Evolutionary conservation across 1,284 basidiomycete species (phyloP).

Genomic region (Rhodotorula sp.): DNA sequence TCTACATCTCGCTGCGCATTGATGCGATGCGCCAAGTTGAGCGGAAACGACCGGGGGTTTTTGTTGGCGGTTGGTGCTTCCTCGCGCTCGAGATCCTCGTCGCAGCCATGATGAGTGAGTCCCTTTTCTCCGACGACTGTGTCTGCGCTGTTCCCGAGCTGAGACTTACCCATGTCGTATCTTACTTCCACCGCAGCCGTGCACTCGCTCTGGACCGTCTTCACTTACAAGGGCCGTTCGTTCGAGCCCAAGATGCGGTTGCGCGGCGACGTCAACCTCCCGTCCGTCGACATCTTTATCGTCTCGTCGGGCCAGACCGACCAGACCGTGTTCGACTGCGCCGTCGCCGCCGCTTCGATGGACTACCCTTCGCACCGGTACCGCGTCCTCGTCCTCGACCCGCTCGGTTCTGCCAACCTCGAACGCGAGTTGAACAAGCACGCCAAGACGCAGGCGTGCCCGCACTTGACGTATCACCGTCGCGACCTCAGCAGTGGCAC

Average conservation of each 20-base stretch:
- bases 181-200: neutral
- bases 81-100: constrained; percentile 40
- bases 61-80: constrained; percentile 43
- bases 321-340: constrained; percentile 44
- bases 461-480: constrained; percentile 44
- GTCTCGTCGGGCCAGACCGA: constrained; percentile 44
- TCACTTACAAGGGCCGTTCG: constrained; percentile 29
- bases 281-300: constrained; percentile 45
- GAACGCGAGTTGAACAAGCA: constrained; percentile 37
- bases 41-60: constrained; percentile 27
- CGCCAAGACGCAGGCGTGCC: constrained; percentile 42
- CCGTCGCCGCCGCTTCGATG: constrained; percentile 43
- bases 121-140: neutral
- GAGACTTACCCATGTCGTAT: neutral
- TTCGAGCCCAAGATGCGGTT: constrained; percentile 40
- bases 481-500: constrained; percentile 19
- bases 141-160: neutral
- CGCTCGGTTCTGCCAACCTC: constrained; percentile 35
- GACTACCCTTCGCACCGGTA: constrained; percentile 46
- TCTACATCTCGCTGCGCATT: constrained; percentile 25
- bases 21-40: constrained; percentile 27
- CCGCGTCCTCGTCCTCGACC: constrained; percentile 46
- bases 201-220: constrained; percentile 30
- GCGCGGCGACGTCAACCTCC: constrained; percentile 43
- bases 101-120: constrained; percentile 30